Percentiles rank a stretch among this genome's conserved stretches.
Evolutionary conservation across 352 stramenopile genomes (phyloP).

Genomic region (Pythium pyrilobum): DNA sequence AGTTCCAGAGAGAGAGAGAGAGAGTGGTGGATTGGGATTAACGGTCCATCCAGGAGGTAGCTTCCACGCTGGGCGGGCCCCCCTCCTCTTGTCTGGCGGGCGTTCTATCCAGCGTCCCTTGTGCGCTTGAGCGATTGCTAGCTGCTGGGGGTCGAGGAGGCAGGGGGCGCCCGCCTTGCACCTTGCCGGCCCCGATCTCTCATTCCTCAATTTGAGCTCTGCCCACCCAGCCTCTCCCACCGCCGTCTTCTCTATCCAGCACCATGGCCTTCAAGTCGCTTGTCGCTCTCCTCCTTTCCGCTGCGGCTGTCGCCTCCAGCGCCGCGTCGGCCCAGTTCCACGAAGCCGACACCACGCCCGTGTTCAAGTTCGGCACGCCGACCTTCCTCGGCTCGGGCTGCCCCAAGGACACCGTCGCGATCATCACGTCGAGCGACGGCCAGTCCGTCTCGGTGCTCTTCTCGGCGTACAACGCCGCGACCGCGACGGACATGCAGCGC

Average conservation of each 20-base stretch:
- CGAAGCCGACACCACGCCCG: no score
- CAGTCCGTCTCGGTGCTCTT: slow-evolving; percentile 34
- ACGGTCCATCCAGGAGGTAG: no score
- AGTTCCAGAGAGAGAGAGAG: no score
- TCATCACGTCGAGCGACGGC: slow-evolving; percentile 22
- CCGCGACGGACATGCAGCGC: slow-evolving; percentile 21
- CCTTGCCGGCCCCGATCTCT: background rate
- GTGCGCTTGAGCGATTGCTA: no score
- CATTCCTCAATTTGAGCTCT: background rate
- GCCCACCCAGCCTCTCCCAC: background rate
- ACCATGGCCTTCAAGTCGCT: slow-evolving; percentile 5
- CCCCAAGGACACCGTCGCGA: slow-evolving; percentile 21
- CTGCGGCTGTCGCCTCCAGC: no score
- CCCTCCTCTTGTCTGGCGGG: no score
- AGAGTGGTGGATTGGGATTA: no score
- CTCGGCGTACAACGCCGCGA: slow-evolving; percentile 26
- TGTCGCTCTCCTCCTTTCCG: background rate
- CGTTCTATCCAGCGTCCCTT: no score
- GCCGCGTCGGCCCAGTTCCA: no score
- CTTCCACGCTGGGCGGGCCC: no score
- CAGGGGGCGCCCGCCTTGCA: background rate
- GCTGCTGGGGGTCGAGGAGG: background rate
- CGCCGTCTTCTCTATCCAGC: background rate
- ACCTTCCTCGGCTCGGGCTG: slow-evolving; percentile 31
- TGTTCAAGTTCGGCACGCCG: slow-evolving; percentile 18